phyloP scores from a whole-genome alignment of 257 asterid genomes.

The Capsicum baccatum region DNA sequence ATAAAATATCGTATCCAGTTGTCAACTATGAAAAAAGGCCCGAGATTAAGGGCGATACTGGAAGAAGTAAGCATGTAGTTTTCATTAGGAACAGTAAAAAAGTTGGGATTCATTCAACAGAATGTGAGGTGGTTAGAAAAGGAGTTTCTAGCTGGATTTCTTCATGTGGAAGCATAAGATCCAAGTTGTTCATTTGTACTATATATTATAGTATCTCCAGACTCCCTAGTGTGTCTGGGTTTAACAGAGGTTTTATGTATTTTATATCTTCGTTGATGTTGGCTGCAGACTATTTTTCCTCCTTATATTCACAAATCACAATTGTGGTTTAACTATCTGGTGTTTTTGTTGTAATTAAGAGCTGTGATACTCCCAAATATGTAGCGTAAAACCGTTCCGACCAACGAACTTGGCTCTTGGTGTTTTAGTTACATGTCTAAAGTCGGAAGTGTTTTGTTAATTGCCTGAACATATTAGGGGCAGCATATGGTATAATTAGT shows the following conservation, averaged over 20 bases:
- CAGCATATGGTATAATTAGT: background rate
- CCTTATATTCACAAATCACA: background rate
- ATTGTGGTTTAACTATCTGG: background rate
- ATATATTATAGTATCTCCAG: background rate
- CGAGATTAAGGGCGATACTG: background rate
- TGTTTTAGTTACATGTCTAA: background rate
- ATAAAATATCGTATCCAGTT: background rate
- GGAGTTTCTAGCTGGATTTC: background rate
- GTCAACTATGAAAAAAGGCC: background rate
- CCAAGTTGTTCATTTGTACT: background rate
- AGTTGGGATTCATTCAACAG: background rate
- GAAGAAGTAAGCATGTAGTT: background rate
- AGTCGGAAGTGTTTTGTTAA: background rate
- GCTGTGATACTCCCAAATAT: background rate
- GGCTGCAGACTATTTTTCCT: background rate
- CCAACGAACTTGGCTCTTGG: background rate
- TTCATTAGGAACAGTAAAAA: background rate
- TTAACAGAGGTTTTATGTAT: background rate
- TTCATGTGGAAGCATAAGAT: constrained; percentile 16
- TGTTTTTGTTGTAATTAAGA: background rate
- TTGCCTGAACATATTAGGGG: constrained; percentile 11
- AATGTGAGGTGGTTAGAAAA: constrained; percentile 1
- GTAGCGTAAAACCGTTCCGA: background rate
- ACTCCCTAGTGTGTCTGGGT: background rate
- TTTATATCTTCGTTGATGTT: background rate